Evolutionary conservation across 495 filamentous ascomycete species (phyloP), one percentile per base, ranked within the genome.

Genomic region (Penicillium steckii): DNA sequence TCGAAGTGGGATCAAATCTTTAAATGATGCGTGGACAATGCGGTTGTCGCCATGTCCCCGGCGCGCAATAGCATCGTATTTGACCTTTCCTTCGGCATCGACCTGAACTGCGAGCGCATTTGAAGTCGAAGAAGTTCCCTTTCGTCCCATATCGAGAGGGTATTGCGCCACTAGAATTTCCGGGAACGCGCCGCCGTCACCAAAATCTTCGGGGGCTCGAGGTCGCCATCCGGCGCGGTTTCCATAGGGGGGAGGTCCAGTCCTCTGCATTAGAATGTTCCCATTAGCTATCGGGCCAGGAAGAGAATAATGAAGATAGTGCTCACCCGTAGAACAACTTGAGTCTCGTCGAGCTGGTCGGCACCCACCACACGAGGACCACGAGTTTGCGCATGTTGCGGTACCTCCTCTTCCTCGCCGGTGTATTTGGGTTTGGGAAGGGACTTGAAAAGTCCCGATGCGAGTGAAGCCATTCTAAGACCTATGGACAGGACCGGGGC

Each of bases 101-200:
- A 97, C 92, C 65, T 96, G 89, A 22, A 97, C 78, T 8, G 91
- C 87, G 25, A 98, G 84, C 42, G 93, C 91, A 68, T 96, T 97
- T 44, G 89, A 92, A 5, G 76, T 86, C 3, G 80, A 78, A 1
- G 85, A 73, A 15, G 80, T 75, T 25, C 74, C 73, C 69, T 92
- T 93, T 49, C 88, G 82, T 29, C 94, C 95, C 91, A 96, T 95
- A 52, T 93, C 88, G 27, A 95, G 85, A 37, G 93, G 93, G 65
- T 98, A 98, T 61, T 98, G 94, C 22, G 93, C 94, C 41, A 97
- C 83, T 21, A 87, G 85, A 38, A 98, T 86, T 68, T 98, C 94
- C 27, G 94, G 91, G 70, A 97, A 98, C 43, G 93, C 91, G 61
- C 94, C 94, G 50, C 94, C 94, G 76, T 97, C 92, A 60, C 89